A percentile compares a stretch with the other conserved stretches of the same genome.
phyloP scores from a whole-genome alignment of 352 stramenopile genomes.

The Albugo laibachii region DNA sequence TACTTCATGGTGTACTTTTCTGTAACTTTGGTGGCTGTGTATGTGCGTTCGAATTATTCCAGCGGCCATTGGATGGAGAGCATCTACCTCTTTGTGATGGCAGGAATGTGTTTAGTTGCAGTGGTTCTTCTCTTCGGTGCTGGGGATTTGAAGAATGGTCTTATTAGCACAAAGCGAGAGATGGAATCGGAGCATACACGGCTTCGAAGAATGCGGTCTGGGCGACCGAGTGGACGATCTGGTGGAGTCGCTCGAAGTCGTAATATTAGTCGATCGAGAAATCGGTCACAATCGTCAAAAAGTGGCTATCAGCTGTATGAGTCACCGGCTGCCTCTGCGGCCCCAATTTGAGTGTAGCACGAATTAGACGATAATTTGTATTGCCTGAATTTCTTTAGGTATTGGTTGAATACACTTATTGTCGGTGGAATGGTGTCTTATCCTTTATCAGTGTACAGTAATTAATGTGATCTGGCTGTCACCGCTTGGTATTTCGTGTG shows the following conservation, averaged over 20 bases:
- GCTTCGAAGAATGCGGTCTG: slow-evolving; percentile 17
- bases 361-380: no score
- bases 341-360: no score
- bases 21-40: slow-evolving; percentile 27
- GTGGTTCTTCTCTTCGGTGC: slow-evolving; percentile 26
- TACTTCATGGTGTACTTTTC: slow-evolving; percentile 40
- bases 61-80: slow-evolving; percentile 10
- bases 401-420: no score
- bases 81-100: slow-evolving; percentile 30
- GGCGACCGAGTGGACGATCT: slow-evolving; percentile 19
- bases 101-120: slow-evolving; percentile 17
- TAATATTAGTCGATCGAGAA: slow-evolving; percentile 31
- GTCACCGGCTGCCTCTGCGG: slow-evolving; percentile 10
- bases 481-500: no score
- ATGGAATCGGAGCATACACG: slow-evolving; percentile 17
- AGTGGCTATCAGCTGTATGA: slow-evolving; percentile 42
- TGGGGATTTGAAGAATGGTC: slow-evolving; percentile 34
- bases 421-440: no score
- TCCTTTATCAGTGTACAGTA: no score
- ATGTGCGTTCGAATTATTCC: slow-evolving; percentile 14
- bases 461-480: no score
- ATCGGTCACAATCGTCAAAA: slow-evolving; percentile 22
- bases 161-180: slow-evolving; percentile 34
- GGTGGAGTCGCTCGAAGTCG: slow-evolving; percentile 19
- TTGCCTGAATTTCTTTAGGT: no score